Conservation (phyloP, 371 early-diverging fungal species). For the Mortierella polycephala region DNA sequence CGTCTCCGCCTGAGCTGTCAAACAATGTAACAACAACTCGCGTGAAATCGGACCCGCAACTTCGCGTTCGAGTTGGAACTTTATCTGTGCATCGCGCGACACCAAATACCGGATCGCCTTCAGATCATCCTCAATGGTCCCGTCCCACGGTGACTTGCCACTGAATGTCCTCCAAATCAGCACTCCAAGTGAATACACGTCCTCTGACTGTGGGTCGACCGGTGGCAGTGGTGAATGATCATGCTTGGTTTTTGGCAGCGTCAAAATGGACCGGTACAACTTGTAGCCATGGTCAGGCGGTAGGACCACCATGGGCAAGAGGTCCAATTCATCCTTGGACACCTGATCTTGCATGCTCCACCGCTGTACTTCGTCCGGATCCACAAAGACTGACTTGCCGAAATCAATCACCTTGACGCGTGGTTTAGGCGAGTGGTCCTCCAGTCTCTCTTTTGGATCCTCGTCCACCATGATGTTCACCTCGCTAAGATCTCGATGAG, state of each 20-base stretch:
- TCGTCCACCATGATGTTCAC: slow-evolving; percentile 76
- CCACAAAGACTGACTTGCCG: slow-evolving; percentile 66
- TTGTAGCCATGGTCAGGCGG: slow-evolving; percentile 70
- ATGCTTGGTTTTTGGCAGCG: slow-evolving; percentile 62
- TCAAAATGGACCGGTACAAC: slow-evolving; percentile 67
- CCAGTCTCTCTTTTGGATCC: slow-evolving; percentile 55
- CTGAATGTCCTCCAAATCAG: slow-evolving; percentile 73
- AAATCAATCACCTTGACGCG: slow-evolving; percentile 69
- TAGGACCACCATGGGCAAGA: slow-evolving; percentile 61
- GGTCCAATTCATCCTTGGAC: slow-evolving; percentile 57
- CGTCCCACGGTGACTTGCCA: slow-evolving; percentile 71
- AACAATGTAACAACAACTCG: slow-evolving; percentile 57
- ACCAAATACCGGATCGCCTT: slow-evolving; percentile 65
- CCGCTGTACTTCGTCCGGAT: slow-evolving; percentile 54
- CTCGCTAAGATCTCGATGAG: slow-evolving; percentile 72
- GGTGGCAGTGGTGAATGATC: slow-evolving; percentile 60
- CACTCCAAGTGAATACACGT: slow-evolving; percentile 70
- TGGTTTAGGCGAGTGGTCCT: slow-evolving; percentile 62
- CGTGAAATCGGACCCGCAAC: slow-evolving; percentile 61
- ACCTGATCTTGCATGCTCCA: slow-evolving; percentile 64
- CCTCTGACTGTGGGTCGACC: slow-evolving; percentile 68
- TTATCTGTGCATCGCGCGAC: slow-evolving; percentile 59
- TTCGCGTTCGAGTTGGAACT: slow-evolving; percentile 60
- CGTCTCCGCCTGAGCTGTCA: slow-evolving; percentile 60
- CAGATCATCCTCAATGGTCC: slow-evolving; percentile 68